phyloP scores from a whole-genome alignment of 768 basidiomycete species.

The Mycena metata region DNA sequence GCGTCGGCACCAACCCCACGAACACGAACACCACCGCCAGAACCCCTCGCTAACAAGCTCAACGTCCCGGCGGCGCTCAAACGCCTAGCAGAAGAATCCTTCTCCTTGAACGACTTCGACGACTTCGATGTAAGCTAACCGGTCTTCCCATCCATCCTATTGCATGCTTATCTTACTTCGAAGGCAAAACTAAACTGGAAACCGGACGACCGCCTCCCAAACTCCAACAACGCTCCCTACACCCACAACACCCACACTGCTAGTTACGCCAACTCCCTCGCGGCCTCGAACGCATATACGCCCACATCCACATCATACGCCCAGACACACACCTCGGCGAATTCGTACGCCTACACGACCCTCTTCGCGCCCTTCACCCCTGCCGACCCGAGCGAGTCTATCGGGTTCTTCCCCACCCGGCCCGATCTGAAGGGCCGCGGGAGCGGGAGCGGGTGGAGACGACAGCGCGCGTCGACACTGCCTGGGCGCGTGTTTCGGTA shows the following conservation, averaged over 20 bases:
- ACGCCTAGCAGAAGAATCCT: slow-evolving; percentile 6
- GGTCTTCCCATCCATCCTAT: too few species aligned
- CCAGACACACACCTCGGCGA: background rate
- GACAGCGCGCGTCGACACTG: too few species aligned
- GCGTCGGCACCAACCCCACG: too few species aligned
- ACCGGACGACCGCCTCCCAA: background rate
- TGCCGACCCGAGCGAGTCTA: slow-evolving; percentile 27
- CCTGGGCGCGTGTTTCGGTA: too few species aligned
- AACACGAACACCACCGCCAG: background rate
- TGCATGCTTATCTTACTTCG: background rate
- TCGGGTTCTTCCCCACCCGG: slow-evolving; percentile 32
- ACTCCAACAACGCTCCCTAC: background rate
- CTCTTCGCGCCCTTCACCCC: slow-evolving; percentile 1
- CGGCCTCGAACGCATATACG: too few species aligned
- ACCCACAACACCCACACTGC: too few species aligned
- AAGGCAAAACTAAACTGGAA: background rate
- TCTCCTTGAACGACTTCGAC: background rate
- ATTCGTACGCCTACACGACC: background rate
- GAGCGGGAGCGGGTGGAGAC: too few species aligned
- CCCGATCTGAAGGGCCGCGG: background rate
- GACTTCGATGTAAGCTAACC: background rate
- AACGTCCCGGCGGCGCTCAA: slow-evolving; percentile 8
- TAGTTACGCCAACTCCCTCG: too few species aligned
- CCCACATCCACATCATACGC: too few species aligned
- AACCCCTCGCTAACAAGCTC: slow-evolving; percentile 28